A percentile compares a stretch with the other conserved stretches of the same genome.
Evolutionary conservation across 2,329 filamentous ascomycete genomes (phyloP).

Genomic region (Endocalyx cinctus): DNA sequence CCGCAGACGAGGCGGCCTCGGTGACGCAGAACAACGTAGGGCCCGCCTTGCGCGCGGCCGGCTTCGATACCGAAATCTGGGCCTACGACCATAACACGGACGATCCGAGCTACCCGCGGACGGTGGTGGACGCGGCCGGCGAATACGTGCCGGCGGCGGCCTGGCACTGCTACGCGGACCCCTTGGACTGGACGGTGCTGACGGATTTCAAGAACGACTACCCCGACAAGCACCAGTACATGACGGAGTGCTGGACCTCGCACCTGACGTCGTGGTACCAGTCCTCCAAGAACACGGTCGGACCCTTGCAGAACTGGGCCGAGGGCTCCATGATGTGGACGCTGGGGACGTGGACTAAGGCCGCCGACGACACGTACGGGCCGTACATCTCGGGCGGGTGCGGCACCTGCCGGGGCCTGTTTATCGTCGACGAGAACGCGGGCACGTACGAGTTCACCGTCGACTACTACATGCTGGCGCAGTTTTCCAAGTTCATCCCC

Average conservation of each 20-base stretch:
- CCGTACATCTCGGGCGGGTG: conserved; percentile 39
- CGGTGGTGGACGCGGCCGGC: conserved; percentile 29
- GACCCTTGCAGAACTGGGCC: conserved; percentile 45
- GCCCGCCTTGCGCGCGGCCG: conserved; percentile 32
- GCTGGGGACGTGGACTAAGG: conserved; percentile 31
- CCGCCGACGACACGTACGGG: conserved; percentile 33
- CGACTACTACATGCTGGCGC: conserved; percentile 51
- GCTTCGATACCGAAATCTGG: conserved; percentile 41
- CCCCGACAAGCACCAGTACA: conserved; percentile 37
- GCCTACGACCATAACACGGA: conserved; percentile 39
- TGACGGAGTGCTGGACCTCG: conserved; percentile 44
- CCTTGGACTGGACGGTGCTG: conserved; percentile 32
- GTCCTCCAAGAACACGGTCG: conserved; percentile 35
- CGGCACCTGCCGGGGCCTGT: conserved; percentile 44
- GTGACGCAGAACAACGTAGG: conserved; percentile 35
- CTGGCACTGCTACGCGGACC: conserved; percentile 38
- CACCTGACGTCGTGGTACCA: conserved; percentile 32
- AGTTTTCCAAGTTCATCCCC: conserved; percentile 46
- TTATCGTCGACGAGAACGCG: conserved; percentile 46
- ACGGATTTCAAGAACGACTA: conserved; percentile 35
- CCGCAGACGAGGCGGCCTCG: conserved; percentile 30
- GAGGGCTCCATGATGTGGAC: conserved; percentile 40
- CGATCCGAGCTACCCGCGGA: conserved; percentile 30
- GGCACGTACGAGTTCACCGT: conserved; percentile 40
- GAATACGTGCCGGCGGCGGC: conserved; percentile 29